These are phyloP conservation scores for Nicotiana paniculata DNA, from an alignment of 257 asterid genomes.

Conservation along the genomic window DNA sequence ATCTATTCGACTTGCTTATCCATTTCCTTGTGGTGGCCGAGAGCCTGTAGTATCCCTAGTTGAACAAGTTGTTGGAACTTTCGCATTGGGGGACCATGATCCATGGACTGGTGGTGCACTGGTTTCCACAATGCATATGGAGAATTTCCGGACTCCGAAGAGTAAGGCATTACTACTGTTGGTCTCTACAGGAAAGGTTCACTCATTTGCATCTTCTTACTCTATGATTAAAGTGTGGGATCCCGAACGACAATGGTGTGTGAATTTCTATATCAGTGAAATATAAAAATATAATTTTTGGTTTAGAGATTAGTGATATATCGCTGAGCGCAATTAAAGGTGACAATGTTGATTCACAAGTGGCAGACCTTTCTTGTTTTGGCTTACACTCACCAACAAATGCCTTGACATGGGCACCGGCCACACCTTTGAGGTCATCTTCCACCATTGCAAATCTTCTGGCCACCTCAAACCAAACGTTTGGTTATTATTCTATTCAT, in stretches of 20 bases:
- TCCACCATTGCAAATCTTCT: not conserved
- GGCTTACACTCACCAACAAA: not conserved
- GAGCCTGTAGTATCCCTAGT: too few species aligned
- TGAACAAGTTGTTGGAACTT: too few species aligned
- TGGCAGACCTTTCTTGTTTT: not conserved
- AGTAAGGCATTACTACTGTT: too few species aligned
- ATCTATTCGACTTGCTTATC: too few species aligned
- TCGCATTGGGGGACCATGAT: too few species aligned
- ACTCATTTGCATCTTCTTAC: too few species aligned
- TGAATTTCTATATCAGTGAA: not conserved
- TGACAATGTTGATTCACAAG: not conserved
- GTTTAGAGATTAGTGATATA: not conserved
- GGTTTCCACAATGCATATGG: too few species aligned
- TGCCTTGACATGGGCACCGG: not conserved
- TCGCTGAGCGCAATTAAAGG: not conserved
- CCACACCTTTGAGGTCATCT: not conserved
- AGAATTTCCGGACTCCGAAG: too few species aligned
- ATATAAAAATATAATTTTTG: not conserved
- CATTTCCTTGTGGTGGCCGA: too few species aligned
- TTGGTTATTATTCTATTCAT: not conserved
- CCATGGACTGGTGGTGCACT: too few species aligned
- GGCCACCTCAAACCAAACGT: too few species aligned
- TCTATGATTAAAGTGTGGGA: not conserved
- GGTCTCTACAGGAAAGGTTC: too few species aligned
- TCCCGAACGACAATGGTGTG: not conserved